Evolutionary conservation across 2,329 filamentous ascomycete genomes (phyloP), one percentile per base, ranked within the genome.

Genomic region (Sporothrix globosa): DNA sequence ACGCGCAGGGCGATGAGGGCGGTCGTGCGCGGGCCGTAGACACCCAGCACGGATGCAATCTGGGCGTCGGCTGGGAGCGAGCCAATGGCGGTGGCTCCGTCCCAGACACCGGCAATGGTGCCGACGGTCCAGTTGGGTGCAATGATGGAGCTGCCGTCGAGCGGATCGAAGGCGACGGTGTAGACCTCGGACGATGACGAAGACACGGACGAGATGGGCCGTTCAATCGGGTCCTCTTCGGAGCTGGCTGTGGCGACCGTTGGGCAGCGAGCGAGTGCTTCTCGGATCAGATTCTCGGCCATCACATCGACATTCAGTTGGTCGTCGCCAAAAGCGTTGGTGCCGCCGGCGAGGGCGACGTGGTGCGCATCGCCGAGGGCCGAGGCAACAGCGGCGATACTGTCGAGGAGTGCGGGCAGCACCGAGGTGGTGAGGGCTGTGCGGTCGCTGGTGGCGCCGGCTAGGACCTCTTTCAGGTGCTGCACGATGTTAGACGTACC

Each of bases 81-180:
- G 2, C 75, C 73, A 1, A 88, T 78, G 0, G 84, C 83, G 0
- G 83, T 81, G 0, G 73, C 50, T 2, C 85, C 85, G 41, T 83
- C 81, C 86, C 88, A 90, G 52, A 90, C 78, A 9, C 87, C 87
- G 19, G 88, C 78, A 72, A 90, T 90, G 61, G 86, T 83, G 27
- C 86, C 86, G 10, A 88, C 86, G 0, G 84, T 81, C 85, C 85
- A 88, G 75, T 87, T 87, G 1, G 86, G 81, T 0, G 81, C 84
- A 56, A 88, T 86, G 74, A 88, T 87, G 72, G 85, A 89, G 77
- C 85, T 87, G 13, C 88, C 88, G 73, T 90, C 88, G 0, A 90
- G 82, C 0, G 88, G 88, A 74, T 90, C 88, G 74, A 90, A 90
- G 0, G 86, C 87, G 10, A 89, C 78, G 0, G 87, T 84, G 77